Evolutionary conservation across 192 early-diverging fungal genomes (phyloP).

Genomic region (Dissophora globulifera): DNA sequence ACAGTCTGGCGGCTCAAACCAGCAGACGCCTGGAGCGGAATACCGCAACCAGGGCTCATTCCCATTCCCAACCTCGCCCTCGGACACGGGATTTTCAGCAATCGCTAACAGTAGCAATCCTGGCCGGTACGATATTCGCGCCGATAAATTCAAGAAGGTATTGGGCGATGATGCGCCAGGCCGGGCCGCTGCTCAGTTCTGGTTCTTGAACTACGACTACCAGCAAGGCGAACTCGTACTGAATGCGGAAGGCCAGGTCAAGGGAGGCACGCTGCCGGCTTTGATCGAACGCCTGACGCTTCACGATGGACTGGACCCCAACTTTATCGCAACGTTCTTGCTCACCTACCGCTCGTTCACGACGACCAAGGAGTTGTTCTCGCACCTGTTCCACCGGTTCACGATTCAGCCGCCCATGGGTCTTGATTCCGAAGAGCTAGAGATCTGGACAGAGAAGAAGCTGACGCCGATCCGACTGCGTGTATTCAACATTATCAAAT

Average conservation of each 20-base stretch:
- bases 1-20: slow-evolving; percentile 15
- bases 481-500: slow-evolving; percentile 94
- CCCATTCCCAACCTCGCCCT: slow-evolving; percentile 60
- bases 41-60: slow-evolving; percentile 55
- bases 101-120: slow-evolving; percentile 25
- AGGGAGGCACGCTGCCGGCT: slow-evolving; percentile 88
- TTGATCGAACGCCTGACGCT: slow-evolving; percentile 90
- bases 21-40: slow-evolving; percentile 32
- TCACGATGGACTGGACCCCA: slow-evolving; percentile 86
- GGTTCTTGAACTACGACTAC: slow-evolving; percentile 89
- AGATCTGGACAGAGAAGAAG: slow-evolving; percentile 89
- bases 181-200: slow-evolving; percentile 57
- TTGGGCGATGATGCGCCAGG: slow-evolving; percentile 65
- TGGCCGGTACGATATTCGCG: slow-evolving; percentile 49
- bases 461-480: slow-evolving; percentile 90
- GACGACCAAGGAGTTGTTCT: slow-evolving; percentile 81
- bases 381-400: slow-evolving; percentile 80
- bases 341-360: slow-evolving; percentile 96
- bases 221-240: slow-evolving; percentile 76
- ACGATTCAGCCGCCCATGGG: slow-evolving; percentile 76
- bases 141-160: slow-evolving; percentile 56
- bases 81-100: slow-evolving; percentile 12
- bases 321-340: slow-evolving; percentile 91
- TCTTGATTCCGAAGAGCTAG: slow-evolving; percentile 73
- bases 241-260: slow-evolving; percentile 88